These are phyloP conservation scores for Boletus insuetus DNA, from an alignment of 768 basidiomycete species.

Conservation along the genomic window DNA sequence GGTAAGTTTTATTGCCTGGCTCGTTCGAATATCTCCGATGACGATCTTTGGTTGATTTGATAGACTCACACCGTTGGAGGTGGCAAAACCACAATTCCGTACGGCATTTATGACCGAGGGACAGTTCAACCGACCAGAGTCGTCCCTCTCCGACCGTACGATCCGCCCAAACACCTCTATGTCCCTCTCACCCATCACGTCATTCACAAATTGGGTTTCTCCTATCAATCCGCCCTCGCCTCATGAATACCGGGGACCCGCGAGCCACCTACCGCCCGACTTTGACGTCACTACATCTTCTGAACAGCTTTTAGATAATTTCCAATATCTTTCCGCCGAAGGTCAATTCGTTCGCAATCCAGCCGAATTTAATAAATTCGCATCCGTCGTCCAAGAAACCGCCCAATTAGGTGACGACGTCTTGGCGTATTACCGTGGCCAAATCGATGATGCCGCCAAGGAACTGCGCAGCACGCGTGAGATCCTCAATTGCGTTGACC, in stretches of 20 bases:
- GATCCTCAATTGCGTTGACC: conserved; percentile 43
- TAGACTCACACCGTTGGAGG: conserved; percentile 59
- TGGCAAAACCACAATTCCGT: conserved; percentile 67
- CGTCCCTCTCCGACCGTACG: conserved; percentile 54
- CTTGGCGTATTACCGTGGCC: conserved; percentile 49
- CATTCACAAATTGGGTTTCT: conserved; percentile 37
- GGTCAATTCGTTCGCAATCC: conserved; percentile 37
- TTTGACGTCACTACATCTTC: conserved; percentile 45
- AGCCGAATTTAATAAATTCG: conserved; percentile 42
- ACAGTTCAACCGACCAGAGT: conserved; percentile 46
- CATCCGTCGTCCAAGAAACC: conserved; percentile 47
- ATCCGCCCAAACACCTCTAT: conserved; percentile 41
- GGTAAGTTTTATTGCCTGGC: conserved; percentile 42
- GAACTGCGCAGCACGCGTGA: conserved; percentile 49
- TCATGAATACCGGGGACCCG: conserved; percentile 31
- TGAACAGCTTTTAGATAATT: conserved; percentile 51
- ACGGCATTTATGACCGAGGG: conserved; percentile 53
- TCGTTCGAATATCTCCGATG: not conserved
- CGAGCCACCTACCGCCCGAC: conserved; percentile 37
- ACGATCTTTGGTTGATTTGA: not conserved
- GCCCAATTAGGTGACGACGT: conserved; percentile 45
- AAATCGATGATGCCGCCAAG: conserved; percentile 48
- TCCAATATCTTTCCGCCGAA: conserved; percentile 48
- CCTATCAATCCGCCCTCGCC: conserved; percentile 14
- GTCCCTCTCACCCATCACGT: conserved; percentile 50